A percentile compares a stretch with the other conserved stretches of the same genome.
Conservation (phyloP, 495 filamentous ascomycete genomes). For the Tetracladium marchalianum region DNA sequence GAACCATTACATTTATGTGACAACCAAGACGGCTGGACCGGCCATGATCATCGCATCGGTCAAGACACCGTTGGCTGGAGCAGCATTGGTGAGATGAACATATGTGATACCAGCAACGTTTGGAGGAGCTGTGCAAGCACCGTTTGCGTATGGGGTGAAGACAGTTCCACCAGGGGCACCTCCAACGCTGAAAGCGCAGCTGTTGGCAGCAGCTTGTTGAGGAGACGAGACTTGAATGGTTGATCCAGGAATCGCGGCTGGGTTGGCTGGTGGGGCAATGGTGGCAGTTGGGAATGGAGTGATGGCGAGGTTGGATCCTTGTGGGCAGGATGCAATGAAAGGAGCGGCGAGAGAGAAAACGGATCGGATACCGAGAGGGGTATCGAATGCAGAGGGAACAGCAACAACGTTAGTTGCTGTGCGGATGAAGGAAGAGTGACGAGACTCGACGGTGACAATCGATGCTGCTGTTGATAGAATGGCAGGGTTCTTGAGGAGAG, state of each 20-base stretch:
- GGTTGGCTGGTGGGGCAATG: slow-evolving; percentile 27
- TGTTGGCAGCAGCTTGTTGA: slow-evolving; percentile 25
- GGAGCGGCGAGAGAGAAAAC: slow-evolving; percentile 51
- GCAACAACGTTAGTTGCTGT: slow-evolving; percentile 35
- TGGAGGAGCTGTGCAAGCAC: slow-evolving; percentile 28
- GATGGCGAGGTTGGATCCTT: slow-evolving; percentile 44
- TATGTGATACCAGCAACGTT: slow-evolving; percentile 37
- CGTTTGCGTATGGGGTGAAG: slow-evolving; percentile 40
- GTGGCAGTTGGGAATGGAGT: slow-evolving; percentile 43
- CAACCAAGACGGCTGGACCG: slow-evolving; percentile 35
- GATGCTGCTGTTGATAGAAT: slow-evolving; percentile 51
- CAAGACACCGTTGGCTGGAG: slow-evolving; percentile 26
- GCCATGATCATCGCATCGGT: slow-evolving; percentile 36
- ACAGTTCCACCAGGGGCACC: slow-evolving; percentile 32
- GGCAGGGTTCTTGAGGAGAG: slow-evolving; percentile 38
- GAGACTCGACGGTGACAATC: slow-evolving; percentile 52
- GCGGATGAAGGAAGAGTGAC: slow-evolving; percentile 51
- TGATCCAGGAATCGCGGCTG: slow-evolving; percentile 27
- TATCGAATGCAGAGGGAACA: slow-evolving; percentile 47
- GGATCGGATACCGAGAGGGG: slow-evolving; percentile 43
- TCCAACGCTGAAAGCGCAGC: slow-evolving; percentile 9
- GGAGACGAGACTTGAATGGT: slow-evolving; percentile 13
- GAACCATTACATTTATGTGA: slow-evolving; percentile 28
- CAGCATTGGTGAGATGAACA: slow-evolving; percentile 31
- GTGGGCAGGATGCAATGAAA: slow-evolving; percentile 51